phyloP scores from a whole-genome alignment of 108 stramenopile species.

The Skeletonema menzelii region DNA sequence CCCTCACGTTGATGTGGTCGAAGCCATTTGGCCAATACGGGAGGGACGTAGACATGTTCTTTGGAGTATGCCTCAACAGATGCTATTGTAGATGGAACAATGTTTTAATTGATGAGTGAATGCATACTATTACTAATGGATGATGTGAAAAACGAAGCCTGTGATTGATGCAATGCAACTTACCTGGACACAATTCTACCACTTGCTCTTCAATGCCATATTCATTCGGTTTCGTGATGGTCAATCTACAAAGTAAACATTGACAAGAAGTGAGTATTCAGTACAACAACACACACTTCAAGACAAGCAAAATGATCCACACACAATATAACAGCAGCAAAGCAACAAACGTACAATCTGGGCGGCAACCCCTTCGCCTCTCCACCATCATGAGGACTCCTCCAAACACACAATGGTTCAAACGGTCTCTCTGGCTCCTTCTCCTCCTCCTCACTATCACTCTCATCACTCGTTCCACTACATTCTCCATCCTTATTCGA shows the following conservation, averaged over 20 bases:
- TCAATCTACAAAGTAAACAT: constrained; percentile 38
- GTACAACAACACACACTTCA: background rate
- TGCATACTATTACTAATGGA: background rate
- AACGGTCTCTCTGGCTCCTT: constrained; percentile 67
- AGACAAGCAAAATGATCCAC: background rate
- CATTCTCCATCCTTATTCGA: constrained; percentile 11
- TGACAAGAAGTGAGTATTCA: constrained; percentile 7
- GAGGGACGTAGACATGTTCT: constrained; percentile 86
- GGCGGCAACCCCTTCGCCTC: constrained; percentile 79
- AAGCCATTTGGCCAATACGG: constrained; percentile 92
- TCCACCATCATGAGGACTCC: constrained; percentile 77
- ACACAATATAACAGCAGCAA: background rate
- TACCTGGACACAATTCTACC: constrained; percentile 46
- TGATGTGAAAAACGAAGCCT: background rate
- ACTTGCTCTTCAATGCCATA: constrained; percentile 84
- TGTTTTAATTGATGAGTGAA: background rate
- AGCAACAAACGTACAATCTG: constrained; percentile 47
- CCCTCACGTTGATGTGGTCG: constrained; percentile 99
- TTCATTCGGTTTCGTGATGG: constrained; percentile 75
- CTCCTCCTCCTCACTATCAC: constrained; percentile 59
- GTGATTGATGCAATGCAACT: background rate
- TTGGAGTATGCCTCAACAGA: constrained; percentile 62
- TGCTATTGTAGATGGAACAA: constrained; percentile 36
- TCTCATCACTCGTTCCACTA: constrained; percentile 32
- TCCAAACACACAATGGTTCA: constrained; percentile 82